Evolutionary conservation across 345 rosid genomes (phyloP).

Genomic region (Eucalyptus cloeziana): DNA sequence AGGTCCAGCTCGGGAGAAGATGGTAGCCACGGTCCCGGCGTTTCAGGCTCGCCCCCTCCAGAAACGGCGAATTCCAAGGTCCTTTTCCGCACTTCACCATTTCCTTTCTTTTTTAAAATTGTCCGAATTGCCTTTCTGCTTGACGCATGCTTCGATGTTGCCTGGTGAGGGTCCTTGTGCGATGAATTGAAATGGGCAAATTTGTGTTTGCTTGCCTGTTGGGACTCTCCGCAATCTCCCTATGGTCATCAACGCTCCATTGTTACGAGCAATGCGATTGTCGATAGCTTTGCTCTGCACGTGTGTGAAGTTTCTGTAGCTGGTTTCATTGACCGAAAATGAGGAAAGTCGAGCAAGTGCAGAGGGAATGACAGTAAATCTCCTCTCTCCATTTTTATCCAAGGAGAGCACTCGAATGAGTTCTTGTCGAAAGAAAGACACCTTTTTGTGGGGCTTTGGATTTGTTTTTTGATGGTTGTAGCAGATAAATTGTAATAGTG

Average conservation of each 20-base stretch:
- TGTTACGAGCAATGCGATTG: background rate
- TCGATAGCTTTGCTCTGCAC: background rate
- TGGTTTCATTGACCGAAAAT: background rate
- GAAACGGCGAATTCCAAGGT: constrained; percentile 13
- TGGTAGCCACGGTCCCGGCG: background rate
- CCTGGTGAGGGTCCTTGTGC: background rate
- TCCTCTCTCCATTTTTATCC: background rate
- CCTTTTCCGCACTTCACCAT: background rate
- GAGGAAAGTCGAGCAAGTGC: background rate
- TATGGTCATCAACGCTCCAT: background rate
- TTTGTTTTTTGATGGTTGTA: background rate
- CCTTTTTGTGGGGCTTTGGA: background rate
- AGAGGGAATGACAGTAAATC: background rate
- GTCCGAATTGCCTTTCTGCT: background rate
- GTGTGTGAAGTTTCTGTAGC: background rate
- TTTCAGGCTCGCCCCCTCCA: background rate
- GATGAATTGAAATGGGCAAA: background rate
- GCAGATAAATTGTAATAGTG: background rate
- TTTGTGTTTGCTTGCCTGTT: background rate
- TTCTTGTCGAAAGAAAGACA: background rate
- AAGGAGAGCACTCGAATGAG: background rate
- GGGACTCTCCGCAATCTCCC: background rate
- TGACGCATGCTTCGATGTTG: background rate
- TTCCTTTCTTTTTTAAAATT: background rate
- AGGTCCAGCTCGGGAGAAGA: constrained; percentile 19